A percentile compares a stretch with the other conserved stretches of the same genome.
phyloP scores from a whole-genome alignment of 805 yeast genomes.

The Metschnikowia colocasiae region DNA sequence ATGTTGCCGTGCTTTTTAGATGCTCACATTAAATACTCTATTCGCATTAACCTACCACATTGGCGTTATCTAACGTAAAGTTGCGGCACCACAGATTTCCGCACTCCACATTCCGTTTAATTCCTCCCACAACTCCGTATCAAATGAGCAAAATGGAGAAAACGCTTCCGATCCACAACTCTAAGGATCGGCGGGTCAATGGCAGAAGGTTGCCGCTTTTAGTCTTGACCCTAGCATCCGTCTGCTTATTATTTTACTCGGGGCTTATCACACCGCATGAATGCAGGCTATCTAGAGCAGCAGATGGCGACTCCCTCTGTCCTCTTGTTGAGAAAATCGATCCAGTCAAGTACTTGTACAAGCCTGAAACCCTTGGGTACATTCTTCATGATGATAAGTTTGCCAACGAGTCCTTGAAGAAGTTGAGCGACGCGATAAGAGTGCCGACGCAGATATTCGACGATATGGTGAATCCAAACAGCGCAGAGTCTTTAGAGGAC shows the following conservation, averaged over 20 bases:
- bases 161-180: neutral
- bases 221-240: neutral
- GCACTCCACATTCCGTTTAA: neutral
- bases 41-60: neutral
- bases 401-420: slow-evolving; percentile 21
- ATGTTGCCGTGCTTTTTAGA: too few species aligned
- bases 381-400: slow-evolving; percentile 28
- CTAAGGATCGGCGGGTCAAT: neutral
- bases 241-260: neutral
- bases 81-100: neutral
- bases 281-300: neutral
- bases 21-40: too few species aligned
- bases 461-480: slow-evolving; percentile 27
- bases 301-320: slow-evolving; percentile 32
- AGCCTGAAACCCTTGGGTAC: slow-evolving; percentile 19
- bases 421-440: slow-evolving; percentile 26
- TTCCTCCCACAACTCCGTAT: neutral
- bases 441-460: slow-evolving; percentile 35
- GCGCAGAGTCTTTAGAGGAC: slow-evolving; percentile 22
- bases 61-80: neutral
- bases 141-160: neutral
- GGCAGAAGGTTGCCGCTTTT: neutral
- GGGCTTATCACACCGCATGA: neutral
- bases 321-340: slow-evolving; percentile 33
- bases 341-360: slow-evolving; percentile 22